Base-by-base conservation (phyloP, 225 moss, liverwort and hornwort species). In the Polytrichum formosum region DNA sequence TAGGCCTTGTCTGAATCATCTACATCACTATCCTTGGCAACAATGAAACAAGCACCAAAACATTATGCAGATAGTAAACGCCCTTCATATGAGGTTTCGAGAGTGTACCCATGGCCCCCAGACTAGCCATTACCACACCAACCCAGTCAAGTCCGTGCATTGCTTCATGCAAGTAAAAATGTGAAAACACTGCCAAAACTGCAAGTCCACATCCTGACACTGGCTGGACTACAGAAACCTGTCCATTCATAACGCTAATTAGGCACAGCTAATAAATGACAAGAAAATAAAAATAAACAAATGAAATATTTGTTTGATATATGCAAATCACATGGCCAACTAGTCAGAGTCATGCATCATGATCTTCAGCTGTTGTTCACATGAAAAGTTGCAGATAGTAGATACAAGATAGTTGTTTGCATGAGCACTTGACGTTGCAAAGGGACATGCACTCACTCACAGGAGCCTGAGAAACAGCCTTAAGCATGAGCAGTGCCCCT, bases 121-220 rank as follows among this genome's bases (percentile, higher is more conserved):
- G 84, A 79, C 88, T 90, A 75, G 96, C 96, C 87, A 93, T 75
- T 46, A 78, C 55, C 6, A 96, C 93, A 75, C 93, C 96, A 13
- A 90, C 74, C 96, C 96, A 96, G 82, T 96, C 96, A 22, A 96
- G 77, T 63, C 90, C 90, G 68, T 96, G 91, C 96, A 96, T 96
- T 37, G 90, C 85, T 82, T 96, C 96, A 80, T 93, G 96, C 76
- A 96, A 77, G 74, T 96, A 93, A 63, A 93, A 96, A 82, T 93
- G 96, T 56, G 96, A 96, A 77, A 96, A 96, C 0, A 96, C 90
- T 8, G 96, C 93, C 70, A 96, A 89, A 69, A 96, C 96, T 64
- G 93, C 96, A 78, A 96, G 87, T 60, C 96, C 96, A 70, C 91
- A 93, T 66, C 96, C 96, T 77, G 96, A 93, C 60, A 96, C 96